phyloP scores from a whole-genome alignment of 2,329 filamentous ascomycete species.

The Exophiala calicioides region DNA sequence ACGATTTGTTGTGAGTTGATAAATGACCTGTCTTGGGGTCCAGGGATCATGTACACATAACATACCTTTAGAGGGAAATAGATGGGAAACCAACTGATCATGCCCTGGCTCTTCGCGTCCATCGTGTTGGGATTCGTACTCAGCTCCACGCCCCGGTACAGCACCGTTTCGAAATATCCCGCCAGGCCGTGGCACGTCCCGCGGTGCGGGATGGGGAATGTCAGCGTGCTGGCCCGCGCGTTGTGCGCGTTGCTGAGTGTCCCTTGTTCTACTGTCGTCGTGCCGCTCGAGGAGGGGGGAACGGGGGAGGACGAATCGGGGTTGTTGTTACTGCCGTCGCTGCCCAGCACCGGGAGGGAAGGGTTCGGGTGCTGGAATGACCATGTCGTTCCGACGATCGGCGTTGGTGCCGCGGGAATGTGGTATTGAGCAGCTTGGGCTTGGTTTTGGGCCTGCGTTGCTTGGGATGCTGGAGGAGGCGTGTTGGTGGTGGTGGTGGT shows the following conservation, averaged over 20 bases:
- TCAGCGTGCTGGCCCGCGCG: conserved; percentile 72
- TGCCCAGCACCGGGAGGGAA: too few species aligned
- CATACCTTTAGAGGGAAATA: conserved; percentile 90
- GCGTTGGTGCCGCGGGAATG: too few species aligned
- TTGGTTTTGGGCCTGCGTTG: too few species aligned
- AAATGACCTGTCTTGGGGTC: too few species aligned
- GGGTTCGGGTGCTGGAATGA: conserved; percentile 43
- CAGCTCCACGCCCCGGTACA: conserved; percentile 66
- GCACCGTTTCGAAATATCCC: conserved; percentile 95
- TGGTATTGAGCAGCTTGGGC: too few species aligned
- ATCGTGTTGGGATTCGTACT: conserved; percentile 92
- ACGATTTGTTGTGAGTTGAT: too few species aligned
- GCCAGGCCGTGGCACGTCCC: conserved; percentile 88
- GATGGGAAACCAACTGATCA: conserved; percentile 99
- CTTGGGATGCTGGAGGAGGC: too few species aligned
- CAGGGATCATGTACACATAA: too few species aligned
- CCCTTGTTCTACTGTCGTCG: neutral
- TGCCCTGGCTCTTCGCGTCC: conserved; percentile 88
- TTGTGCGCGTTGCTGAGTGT: conserved; percentile 77
- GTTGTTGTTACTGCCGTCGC: too few species aligned
- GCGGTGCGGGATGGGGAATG: conserved; percentile 74
- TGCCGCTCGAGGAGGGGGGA: conserved; percentile 37
- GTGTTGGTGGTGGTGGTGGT: too few species aligned
- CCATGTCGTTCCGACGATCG: conserved; percentile 48
- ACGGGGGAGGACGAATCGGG: too few species aligned